Evolutionary conservation across 1,139 yeast genomes (phyloP), one percentile per base, ranked within the genome.

Genomic region (Geotrichum armillariae): DNA sequence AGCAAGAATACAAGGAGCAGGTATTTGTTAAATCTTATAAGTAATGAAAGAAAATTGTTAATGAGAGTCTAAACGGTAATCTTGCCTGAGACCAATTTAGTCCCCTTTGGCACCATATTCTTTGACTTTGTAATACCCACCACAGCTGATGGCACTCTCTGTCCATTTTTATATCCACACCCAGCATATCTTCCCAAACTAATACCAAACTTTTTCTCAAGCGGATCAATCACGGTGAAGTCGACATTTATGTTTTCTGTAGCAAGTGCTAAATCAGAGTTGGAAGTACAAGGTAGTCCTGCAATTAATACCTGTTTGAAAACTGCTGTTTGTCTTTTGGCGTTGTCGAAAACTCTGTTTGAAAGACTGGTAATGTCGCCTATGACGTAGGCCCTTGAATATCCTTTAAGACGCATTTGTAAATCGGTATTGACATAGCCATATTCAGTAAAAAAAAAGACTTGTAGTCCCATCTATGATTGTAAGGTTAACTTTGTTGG

Each of bases 391-490:
- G 37, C 37, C 6, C 33, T 29, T 11, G 42, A 11, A 17, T 23
- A 25, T 20, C 32, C 37, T 11, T 9, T 25, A 14, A 41, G 34
- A 2, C 42, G 42, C 16, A 37, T 21, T n/a, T 29, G 29, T 9
- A n/a, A 16, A 6, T 35, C 41, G 2, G 16, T 12, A 7, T 20
- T 12, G 18, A 35, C 36, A 22, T 47, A 41, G 4, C 41, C 46
- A 11, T 14, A 11, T 2, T 12, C 25, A 3, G 16, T 17, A 6
- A 42, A 27, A 8, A 12, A 37, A 1, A 14, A 20, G 8, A 4
- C 20, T 38, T 12, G 34, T 37, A 20, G 51, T n/a, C 3, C 47
- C 47, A n/a, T 47, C 47, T 3, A 36, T 29, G 5, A 42, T 37
- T 5, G 36, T 31, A 2, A 44, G 31, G 5, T 18, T 4, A 2